Base-by-base conservation (phyloP, 2,329 filamentous ascomycete species). In the Mollisiaceae sp. region DNA sequence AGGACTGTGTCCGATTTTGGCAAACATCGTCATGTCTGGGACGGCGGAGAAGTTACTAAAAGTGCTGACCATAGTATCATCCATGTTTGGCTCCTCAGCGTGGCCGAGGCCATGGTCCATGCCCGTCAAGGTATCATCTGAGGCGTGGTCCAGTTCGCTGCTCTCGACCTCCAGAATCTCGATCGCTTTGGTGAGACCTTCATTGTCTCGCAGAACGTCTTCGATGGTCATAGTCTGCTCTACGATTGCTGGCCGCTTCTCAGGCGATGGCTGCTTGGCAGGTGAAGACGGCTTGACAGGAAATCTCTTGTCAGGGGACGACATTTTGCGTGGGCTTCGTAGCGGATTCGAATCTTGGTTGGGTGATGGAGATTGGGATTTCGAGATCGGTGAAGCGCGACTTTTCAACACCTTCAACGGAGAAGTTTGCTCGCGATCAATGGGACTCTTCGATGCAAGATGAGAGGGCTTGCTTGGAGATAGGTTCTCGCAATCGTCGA, bases 11-110 rank as follows among this genome's bases (percentile, higher is more conserved):
- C 89, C 88, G 62, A 95, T 80, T 69, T 88, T 89, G 9, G 92
- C 89, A 73, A 96, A 93, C 73, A 89, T 89, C 22, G 93, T 95
- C 87, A 95, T 87, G 73, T 94, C 92, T 6, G 93, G 93, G 62
- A 97, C 87, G 9, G 92, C 93, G 1, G 94, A 97, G 78, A 97
- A 97, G 14, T 86, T 88, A 81, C 93, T 97, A 76, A 97, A 77
- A 27, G 76, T 74, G 69, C 74, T 75, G 55, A 73, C 67, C 67
- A 76, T 77, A 32, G 75, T 76, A 59, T 78, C 77, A 39, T 76
- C 74, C 43, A 81, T 79, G 39, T 73, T 75, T 22, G 66, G 72
- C 18, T 73, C 73, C 27, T 78, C 75, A 36, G 72, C 74, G 18
- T 74, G 75, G 58, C 77, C 73, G 12, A 78, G 76, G 36, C 75